A percentile compares a stretch with the other conserved stretches of the same genome.
These are phyloP conservation scores for Blastobotrys serpentis DNA, from an alignment of 1,139 yeast species.

Conservation along the genomic window DNA sequence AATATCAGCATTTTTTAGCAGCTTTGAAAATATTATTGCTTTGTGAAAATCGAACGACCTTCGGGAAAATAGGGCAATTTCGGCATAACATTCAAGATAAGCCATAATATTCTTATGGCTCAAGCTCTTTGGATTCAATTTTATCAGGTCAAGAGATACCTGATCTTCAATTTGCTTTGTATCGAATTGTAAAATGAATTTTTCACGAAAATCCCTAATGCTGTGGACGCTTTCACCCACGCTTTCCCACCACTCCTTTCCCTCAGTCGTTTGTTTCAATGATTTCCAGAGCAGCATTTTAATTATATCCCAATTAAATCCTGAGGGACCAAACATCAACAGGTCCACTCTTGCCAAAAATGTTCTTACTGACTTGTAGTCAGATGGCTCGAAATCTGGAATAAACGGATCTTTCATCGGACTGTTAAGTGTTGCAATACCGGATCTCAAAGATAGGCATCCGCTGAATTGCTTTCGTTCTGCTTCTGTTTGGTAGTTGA, in stretches of 20 bases:
- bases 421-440: background rate
- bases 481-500: no score
- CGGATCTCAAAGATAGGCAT: no score
- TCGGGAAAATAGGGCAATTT: slow-evolving; percentile 14
- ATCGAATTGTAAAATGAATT: slow-evolving; percentile 12
- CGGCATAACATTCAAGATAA: slow-evolving; percentile 14
- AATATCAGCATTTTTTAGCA: slow-evolving; percentile 4
- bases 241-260: slow-evolving; percentile 13
- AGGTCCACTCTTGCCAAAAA: slow-evolving; percentile 14
- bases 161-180: slow-evolving; percentile 12
- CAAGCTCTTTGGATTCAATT: slow-evolving; percentile 9
- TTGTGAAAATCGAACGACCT: slow-evolving; percentile 14
- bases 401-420: slow-evolving; percentile 10
- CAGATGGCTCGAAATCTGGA: slow-evolving; percentile 16
- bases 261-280: slow-evolving; percentile 4
- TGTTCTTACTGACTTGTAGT: slow-evolving; percentile 14
- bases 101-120: slow-evolving; percentile 1
- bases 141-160: slow-evolving; percentile 13
- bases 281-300: slow-evolving; percentile 12
- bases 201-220: slow-evolving; percentile 1
- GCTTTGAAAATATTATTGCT: slow-evolving; percentile 14
- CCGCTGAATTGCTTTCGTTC: no score
- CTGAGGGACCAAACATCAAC: slow-evolving; percentile 11
- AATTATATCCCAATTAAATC: slow-evolving; percentile 14
- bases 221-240: slow-evolving; percentile 2